Evolutionary conservation across 1,139 yeast genomes (phyloP).

Genomic region (Sugiyamaella paludigena): DNA sequence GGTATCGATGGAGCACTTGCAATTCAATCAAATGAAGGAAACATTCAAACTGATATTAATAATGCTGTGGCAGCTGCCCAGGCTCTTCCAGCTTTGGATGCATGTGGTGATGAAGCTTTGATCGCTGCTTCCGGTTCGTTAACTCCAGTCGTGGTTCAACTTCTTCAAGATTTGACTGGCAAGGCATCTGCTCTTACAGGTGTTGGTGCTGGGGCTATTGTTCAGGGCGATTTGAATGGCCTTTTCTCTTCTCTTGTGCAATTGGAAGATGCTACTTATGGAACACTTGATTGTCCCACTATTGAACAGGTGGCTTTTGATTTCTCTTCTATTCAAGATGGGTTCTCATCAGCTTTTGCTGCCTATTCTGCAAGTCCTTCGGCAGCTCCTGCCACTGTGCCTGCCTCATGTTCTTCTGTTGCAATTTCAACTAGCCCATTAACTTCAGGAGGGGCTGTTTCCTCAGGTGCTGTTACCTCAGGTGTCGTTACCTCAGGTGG

Average conservation of each 20-base stretch:
- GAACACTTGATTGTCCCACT: conserved; percentile 2
- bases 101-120: conserved; percentile 10
- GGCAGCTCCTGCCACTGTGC: conserved; percentile 12
- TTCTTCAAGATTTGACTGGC: conserved; percentile 16
- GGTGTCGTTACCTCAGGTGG: not conserved
- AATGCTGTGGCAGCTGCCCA: conserved; percentile 3
- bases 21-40: conserved; percentile 16
- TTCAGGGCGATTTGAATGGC: conserved; percentile 17
- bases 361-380: conserved; percentile 13
- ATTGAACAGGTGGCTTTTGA: conserved; percentile 13
- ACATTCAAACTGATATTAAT: conserved; percentile 10
- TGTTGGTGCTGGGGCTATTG: conserved; percentile 21
- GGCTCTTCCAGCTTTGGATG: conserved; percentile 1
- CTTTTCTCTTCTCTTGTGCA: conserved; percentile 15
- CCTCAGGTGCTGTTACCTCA: conserved; percentile 6
- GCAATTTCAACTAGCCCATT: conserved; percentile 9
- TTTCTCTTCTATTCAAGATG: conserved; percentile 17
- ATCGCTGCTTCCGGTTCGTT: conserved; percentile 8
- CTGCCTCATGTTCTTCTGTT: conserved; percentile 12
- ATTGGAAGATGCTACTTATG: conserved; percentile 17
- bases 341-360: conserved; percentile 14
- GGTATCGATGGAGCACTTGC: conserved; percentile 23
- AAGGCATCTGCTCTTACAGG: conserved; percentile 19
- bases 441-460: conserved; percentile 8
- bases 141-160: conserved; percentile 14